Evolutionary conservation across 306 rosid genomes (phyloP).

Genomic region (Vigna reflexopilosa): DNA sequence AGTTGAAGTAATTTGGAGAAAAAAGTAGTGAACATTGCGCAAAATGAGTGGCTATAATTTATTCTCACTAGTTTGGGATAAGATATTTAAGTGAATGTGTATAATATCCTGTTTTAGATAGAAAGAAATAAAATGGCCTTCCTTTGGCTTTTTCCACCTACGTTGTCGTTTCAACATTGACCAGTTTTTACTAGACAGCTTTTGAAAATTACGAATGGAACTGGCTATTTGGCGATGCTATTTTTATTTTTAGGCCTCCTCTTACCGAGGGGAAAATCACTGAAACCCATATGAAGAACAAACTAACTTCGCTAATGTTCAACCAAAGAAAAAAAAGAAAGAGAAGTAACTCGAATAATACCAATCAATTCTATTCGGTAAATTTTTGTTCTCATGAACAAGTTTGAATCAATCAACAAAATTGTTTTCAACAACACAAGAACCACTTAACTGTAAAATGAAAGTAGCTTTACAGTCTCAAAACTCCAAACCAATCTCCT

Average conservation of each 20-base stretch:
- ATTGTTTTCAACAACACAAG: conserved; percentile 29
- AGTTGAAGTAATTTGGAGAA: conserved; percentile 21
- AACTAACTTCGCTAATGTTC: not conserved
- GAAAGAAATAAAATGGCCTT: not conserved
- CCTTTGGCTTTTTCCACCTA: conserved; percentile 36
- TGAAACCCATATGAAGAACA: conserved; percentile 4
- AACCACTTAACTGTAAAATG: conserved; percentile 11
- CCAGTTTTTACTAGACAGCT: not conserved
- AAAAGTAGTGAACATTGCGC: not conserved
- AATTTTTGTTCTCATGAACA: conserved; percentile 37
- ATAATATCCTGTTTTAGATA: conserved; percentile 32
- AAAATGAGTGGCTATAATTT: conserved; percentile 44
- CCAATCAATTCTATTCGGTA: conserved; percentile 38
- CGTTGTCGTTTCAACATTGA: conserved; percentile 1
- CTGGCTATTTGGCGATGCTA: not conserved
- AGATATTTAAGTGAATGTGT: conserved; percentile 40
- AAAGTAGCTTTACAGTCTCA: conserved; percentile 33
- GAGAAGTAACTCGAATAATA: not conserved
- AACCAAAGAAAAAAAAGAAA: not conserved
- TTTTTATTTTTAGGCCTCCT: not conserved
- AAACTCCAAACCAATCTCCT: conserved; percentile 33
- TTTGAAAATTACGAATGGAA: not conserved
- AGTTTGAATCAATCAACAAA: conserved; percentile 33
- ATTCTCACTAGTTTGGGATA: conserved; percentile 43
- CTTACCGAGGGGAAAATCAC: not conserved